Conservation (phyloP, 176 grass and related monocot species). For the Ananas comosus region DNA sequence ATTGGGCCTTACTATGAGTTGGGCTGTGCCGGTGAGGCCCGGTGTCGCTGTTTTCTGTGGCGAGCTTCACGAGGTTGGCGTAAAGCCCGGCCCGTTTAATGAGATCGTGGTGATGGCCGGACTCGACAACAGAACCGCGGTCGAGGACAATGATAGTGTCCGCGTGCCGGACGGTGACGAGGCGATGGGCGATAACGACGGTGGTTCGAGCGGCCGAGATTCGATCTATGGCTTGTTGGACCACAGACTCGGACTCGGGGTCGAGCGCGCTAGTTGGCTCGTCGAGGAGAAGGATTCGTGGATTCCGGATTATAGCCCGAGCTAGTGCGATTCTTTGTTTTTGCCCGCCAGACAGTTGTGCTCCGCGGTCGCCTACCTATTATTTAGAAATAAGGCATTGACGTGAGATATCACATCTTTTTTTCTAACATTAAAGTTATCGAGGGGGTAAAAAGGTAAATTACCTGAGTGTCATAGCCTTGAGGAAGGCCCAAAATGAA, state of each 20-base stretch:
- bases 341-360: conserved; percentile 53
- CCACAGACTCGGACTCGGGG: conserved; percentile 48
- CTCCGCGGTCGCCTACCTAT: conserved; percentile 57
- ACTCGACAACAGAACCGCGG: conserved; percentile 38
- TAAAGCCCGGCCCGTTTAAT: conserved; percentile 30
- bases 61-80: conserved; percentile 31
- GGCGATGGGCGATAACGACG: conserved; percentile 52
- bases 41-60: conserved; percentile 1
- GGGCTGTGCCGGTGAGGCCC: not conserved
- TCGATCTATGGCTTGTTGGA: conserved; percentile 57
- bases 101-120: conserved; percentile 39
- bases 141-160: conserved; percentile 51
- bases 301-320: conserved; percentile 49
- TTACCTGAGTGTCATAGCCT: conserved; percentile 59
- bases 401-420: too few species aligned
- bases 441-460: not conserved
- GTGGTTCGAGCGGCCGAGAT: conserved; percentile 37
- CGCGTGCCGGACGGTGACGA: conserved; percentile 44
- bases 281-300: conserved; percentile 54
- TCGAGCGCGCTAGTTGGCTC: conserved; percentile 68
- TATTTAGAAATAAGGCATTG: not conserved
- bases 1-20: not conserved
- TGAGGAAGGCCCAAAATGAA: conserved; percentile 45
- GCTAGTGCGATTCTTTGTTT: conserved; percentile 66
- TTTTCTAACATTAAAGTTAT: not conserved